A percentile compares a stretch with the other conserved stretches of the same genome.
Conservation (phyloP, 345 rosid genomes). For the Bruguiera sexangula region DNA sequence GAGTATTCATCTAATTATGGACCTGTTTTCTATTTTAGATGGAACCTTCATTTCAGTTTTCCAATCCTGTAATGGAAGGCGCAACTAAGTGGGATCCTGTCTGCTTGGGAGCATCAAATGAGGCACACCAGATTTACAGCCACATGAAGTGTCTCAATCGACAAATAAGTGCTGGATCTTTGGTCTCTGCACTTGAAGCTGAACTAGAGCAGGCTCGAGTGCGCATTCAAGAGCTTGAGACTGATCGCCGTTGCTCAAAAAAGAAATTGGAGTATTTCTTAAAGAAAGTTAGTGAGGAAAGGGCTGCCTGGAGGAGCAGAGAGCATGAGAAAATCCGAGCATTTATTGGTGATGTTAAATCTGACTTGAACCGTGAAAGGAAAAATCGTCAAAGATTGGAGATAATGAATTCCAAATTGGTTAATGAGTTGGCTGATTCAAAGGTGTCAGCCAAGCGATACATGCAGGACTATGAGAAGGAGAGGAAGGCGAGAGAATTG, state of each 20-base stretch:
- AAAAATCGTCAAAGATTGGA: slow-evolving; percentile 70
- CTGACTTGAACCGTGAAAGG: slow-evolving; percentile 63
- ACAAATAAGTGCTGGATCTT: slow-evolving; percentile 58
- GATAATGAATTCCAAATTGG: slow-evolving; percentile 61
- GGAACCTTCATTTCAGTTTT: slow-evolving; percentile 52
- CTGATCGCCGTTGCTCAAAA: slow-evolving; percentile 64
- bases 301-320: slow-evolving; percentile 71
- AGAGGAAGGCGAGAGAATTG: slow-evolving; percentile 64
- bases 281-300: slow-evolving; percentile 80
- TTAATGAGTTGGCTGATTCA: slow-evolving; percentile 72
- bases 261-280: slow-evolving; percentile 83
- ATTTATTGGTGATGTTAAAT: slow-evolving; percentile 58
- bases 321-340: slow-evolving; percentile 86
- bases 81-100: slow-evolving; percentile 84
- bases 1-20: slow-evolving; percentile 6
- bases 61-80: slow-evolving; percentile 69
- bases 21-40: slow-evolving; percentile 35
- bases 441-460: slow-evolving; percentile 56
- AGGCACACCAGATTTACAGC: slow-evolving; percentile 42
- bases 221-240: slow-evolving; percentile 60
- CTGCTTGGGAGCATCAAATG: slow-evolving; percentile 43
- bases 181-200: slow-evolving; percentile 57
- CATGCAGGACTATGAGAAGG: slow-evolving; percentile 65
- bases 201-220: slow-evolving; percentile 63
- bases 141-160: slow-evolving; percentile 45